These are phyloP conservation scores for Pseudogymnoascus sp. DNA, from an alignment of 2,329 filamentous ascomycete species.

Conservation along the genomic window DNA sequence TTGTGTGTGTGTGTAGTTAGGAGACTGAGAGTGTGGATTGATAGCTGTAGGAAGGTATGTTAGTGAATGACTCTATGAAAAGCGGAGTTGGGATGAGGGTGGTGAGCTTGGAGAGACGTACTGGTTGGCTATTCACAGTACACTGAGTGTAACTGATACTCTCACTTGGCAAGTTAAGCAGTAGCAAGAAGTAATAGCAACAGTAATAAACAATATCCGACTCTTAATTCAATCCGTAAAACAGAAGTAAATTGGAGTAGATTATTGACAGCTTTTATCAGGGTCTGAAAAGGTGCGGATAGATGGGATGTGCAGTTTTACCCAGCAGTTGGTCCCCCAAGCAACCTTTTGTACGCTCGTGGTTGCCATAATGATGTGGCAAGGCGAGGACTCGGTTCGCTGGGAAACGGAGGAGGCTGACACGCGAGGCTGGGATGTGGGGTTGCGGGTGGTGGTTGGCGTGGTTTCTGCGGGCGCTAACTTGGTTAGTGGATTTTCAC, in stretches of 20 bases:
- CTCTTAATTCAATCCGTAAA: not conserved
- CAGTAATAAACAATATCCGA: not conserved
- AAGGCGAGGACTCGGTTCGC: not conserved
- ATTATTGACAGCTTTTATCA: not conserved
- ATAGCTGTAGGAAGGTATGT: not conserved
- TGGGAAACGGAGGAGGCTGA: conserved; percentile 7
- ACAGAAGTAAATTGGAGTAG: not conserved
- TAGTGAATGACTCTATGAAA: not conserved
- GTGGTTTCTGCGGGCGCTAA: not conserved
- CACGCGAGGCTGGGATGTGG: conserved; percentile 7
- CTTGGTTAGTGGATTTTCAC: not conserved
- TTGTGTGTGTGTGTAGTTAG: conserved; percentile 9
- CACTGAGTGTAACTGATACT: not conserved
- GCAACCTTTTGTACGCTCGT: conserved; percentile 1
- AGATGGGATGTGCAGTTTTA: conserved; percentile 8
- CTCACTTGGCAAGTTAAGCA: not conserved
- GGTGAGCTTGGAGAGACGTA: not conserved
- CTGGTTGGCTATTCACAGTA: conserved; percentile 5
- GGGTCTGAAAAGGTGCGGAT: conserved; percentile 7
- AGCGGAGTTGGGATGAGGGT: not conserved
- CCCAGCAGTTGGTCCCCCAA: not conserved
- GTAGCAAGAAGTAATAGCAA: not conserved
- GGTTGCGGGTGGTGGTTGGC: not conserved
- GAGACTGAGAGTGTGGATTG: not conserved
- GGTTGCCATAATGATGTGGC: conserved; percentile 7